Evolutionary conservation across 805 yeast species (phyloP), one percentile per base, ranked within the genome.

Genomic region (Kuraishia capsulata): DNA sequence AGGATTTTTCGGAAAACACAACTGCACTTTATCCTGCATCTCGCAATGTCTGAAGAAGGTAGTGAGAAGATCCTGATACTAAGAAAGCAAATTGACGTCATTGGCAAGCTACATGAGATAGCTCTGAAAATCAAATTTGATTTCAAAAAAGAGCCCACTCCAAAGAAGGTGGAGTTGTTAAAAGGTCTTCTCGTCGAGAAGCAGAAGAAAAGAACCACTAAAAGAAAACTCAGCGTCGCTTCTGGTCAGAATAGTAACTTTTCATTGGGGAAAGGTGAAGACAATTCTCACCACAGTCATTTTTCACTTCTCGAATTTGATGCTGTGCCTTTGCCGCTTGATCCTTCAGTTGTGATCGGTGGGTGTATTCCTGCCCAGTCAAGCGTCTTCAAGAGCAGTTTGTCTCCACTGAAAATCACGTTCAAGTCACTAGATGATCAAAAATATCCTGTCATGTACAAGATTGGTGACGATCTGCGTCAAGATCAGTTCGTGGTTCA

Each of bases 401-500:
- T 92, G 52, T 78, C 90, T 5, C 99, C 99, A 1, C 64, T 92
- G 39, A 87, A 88, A 53, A 71, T 92, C 33, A 73, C 87, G 0
- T 80, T 92, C 54, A 78, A 72, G 47, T 80, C 92, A 1, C 54
- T 61, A 6, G 30, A 30, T n/a, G 20, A 37, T 13, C 14, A 20
- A 4, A 21, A 18, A 20, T 92, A 87, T 56, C 78, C 94, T 4
- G 62, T 92, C 28, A 90, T 92, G 82, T 90, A 87, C 62, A 92
- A 92, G 57, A 83, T 84, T 37, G 99, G 99, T 11, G 99, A 84
- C 57, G 98, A 92, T 55, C 66, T 92, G 37, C 68, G 97, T 42
- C 99, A 92, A 57, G 99, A 92, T 64, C 99, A 92, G 57, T 70
- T 92, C 45, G 95, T 92, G n/a, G 83, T 88, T 36, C 98, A 92